phyloP scores from a whole-genome alignment of 441 rosid genomes.

The Lepidium campestre region DNA sequence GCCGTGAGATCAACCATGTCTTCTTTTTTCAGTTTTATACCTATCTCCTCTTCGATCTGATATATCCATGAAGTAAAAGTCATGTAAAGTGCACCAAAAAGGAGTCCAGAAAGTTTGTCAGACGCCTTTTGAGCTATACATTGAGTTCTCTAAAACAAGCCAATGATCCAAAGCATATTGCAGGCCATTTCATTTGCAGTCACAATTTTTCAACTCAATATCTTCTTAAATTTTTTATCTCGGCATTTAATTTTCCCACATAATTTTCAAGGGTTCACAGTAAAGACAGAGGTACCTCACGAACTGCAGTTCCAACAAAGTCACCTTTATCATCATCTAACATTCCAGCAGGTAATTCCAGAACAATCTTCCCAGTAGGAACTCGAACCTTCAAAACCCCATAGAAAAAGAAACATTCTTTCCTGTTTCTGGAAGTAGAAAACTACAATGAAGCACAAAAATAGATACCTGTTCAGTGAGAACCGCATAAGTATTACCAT shows the following conservation, averaged over 20 bases:
- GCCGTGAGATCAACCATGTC: slow-evolving; percentile 86
- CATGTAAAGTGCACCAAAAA: background rate
- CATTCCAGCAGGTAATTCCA: slow-evolving; percentile 98
- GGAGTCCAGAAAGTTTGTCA: background rate
- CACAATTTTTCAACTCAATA: background rate
- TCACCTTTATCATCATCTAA: slow-evolving; percentile 78
- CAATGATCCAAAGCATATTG: background rate
- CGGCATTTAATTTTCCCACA: background rate
- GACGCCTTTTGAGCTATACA: background rate
- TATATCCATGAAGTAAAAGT: background rate
- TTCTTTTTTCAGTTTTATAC: slow-evolving; percentile 61
- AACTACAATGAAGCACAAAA: background rate
- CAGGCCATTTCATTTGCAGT: background rate
- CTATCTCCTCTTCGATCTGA: slow-evolving; percentile 89
- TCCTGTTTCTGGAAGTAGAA: background rate
- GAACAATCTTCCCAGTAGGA: slow-evolving; percentile 68
- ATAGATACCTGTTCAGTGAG: slow-evolving; percentile 78
- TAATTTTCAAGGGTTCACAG: background rate
- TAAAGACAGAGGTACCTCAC: slow-evolving; percentile 54
- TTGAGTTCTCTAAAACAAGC: background rate
- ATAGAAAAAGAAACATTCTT: background rate
- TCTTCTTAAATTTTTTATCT: background rate
- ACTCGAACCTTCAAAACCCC: slow-evolving; percentile 57
- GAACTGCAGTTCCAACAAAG: slow-evolving; percentile 88
- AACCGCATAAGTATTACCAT: slow-evolving; percentile 68